Base-by-base conservation (phyloP, 1,284 basidiomycete species). In the Puccinia novopanici region DNA sequence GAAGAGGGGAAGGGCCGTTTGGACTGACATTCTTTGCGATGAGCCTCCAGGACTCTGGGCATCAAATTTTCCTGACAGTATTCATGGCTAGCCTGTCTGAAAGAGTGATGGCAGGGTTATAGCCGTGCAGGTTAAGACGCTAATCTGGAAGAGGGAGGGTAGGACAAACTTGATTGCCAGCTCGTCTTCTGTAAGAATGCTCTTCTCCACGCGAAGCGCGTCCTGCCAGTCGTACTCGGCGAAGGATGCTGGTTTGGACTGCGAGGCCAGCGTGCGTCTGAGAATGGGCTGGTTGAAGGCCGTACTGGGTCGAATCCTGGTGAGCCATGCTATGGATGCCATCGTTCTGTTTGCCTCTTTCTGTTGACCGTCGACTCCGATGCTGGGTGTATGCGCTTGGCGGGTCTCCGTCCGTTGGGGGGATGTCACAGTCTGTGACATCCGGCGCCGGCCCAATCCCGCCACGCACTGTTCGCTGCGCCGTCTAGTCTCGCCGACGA, bases 31-130 rank as follows among this genome's bases (percentile, higher is more conserved):
- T 98, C 95, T 27, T 91, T 93, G 75, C 95, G 89, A 89, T 94
- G 94, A 57, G 91, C 94, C 67, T 97, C 88, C 52, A 93, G 87
- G 30, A 98, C 92, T 42, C 94, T 90, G 24, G 95, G 94, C 78
- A 90, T 87, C 17, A 98, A 89, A 77, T 90, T 89, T 84, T 94
- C 92, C 91, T 93, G 92, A 84, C 93, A 95, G 85, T 95, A 98
- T 68, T 89, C 89, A 67, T 90, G 89, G 0, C 95, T 92, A 9
- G 92, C 92, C 84, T 97, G 92, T 42, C 93, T 94, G 81, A 48
- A 68, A 12, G 9, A 61, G 0, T 12, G 30, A 37, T n/a, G n/a
- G n/a, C n/a, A n/a, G n/a, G n/a, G n/a, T n/a, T n/a, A n/a, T n/a
- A n/a, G n/a, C n/a, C n/a, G n/a, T n/a, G n/a, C n/a, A n/a, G n/a